Conservation (phyloP, 345 rosid genomes). For the Euphorbia peplus region DNA sequence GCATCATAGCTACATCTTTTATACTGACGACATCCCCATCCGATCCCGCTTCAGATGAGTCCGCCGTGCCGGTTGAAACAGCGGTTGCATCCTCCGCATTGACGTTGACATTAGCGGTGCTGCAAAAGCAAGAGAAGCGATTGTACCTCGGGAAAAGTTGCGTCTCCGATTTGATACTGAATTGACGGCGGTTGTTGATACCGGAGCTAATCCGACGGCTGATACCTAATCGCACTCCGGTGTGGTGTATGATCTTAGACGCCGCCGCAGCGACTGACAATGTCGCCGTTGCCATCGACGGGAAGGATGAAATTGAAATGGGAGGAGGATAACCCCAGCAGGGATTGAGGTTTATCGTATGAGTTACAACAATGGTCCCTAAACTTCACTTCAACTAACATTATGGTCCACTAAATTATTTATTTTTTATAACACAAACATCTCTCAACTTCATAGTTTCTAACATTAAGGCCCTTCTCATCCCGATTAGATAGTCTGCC, state of each 20-base stretch:
- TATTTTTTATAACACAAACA: too few relatives aligned
- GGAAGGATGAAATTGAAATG: not conserved
- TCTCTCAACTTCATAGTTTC: too few relatives aligned
- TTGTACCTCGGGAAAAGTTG: not conserved
- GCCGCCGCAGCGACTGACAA: constrained; percentile 21
- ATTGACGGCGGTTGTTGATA: not conserved
- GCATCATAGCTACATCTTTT: constrained; percentile 58
- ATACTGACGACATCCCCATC: constrained; percentile 20
- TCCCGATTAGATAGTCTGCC: too few relatives aligned
- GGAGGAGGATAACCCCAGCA: not conserved
- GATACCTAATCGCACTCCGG: not conserved
- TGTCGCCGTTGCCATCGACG: constrained; percentile 10
- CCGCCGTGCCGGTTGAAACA: not conserved
- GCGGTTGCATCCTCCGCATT: constrained; percentile 9
- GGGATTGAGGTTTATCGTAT: not conserved
- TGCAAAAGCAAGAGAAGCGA: not conserved
- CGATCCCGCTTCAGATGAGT: not conserved
- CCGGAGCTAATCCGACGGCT: not conserved
- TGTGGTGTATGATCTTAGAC: constrained; percentile 10
- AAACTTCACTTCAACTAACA: too few relatives aligned
- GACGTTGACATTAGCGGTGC: constrained; percentile 7
- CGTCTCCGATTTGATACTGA: not conserved
- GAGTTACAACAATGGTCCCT: too few relatives aligned
- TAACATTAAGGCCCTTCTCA: too few relatives aligned
- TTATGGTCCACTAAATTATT: too few relatives aligned